Evolutionary conservation across 2,329 filamentous ascomycete genomes (phyloP).

Genomic region (Colletotrichum tropicale): DNA sequence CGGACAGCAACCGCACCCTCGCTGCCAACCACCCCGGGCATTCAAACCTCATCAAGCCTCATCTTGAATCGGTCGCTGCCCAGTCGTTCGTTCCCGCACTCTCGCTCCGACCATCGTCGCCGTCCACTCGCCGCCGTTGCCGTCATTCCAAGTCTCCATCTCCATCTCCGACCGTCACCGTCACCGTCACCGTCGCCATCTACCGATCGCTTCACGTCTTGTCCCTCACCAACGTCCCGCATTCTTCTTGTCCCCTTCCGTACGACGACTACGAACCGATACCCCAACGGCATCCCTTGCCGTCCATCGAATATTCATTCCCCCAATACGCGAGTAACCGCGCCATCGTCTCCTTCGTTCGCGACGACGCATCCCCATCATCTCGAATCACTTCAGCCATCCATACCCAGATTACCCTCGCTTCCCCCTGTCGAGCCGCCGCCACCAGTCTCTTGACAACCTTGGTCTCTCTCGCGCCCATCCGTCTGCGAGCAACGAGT

Average conservation of each 20-base stretch:
- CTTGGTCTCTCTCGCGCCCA: not conserved
- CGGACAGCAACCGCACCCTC: slow-evolving; percentile 19
- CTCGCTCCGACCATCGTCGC: slow-evolving; percentile 12
- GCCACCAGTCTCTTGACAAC: not conserved
- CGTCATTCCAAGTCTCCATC: not conserved
- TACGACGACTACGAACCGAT: not conserved
- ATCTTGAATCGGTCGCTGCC: not conserved
- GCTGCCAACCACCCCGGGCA: not conserved
- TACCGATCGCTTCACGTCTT: not conserved
- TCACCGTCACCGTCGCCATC: not conserved
- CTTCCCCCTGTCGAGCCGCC: not conserved
- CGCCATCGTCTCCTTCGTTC: not conserved
- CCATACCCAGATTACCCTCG: not conserved
- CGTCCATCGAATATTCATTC: not conserved
- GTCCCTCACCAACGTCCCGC: not conserved
- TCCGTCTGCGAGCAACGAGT: not conserved
- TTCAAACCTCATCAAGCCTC: slow-evolving; percentile 12
- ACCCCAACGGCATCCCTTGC: not conserved
- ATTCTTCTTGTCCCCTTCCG: not conserved
- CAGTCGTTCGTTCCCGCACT: slow-evolving; percentile 16
- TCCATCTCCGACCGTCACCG: not conserved
- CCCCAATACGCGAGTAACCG: not conserved
- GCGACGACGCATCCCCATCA: not conserved
- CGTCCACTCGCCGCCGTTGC: not conserved
- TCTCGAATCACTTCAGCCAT: not conserved